These are phyloP conservation scores for Stephania cephalantha DNA, from an alignment of 164 flowering plant species.

Conservation along the genomic window DNA sequence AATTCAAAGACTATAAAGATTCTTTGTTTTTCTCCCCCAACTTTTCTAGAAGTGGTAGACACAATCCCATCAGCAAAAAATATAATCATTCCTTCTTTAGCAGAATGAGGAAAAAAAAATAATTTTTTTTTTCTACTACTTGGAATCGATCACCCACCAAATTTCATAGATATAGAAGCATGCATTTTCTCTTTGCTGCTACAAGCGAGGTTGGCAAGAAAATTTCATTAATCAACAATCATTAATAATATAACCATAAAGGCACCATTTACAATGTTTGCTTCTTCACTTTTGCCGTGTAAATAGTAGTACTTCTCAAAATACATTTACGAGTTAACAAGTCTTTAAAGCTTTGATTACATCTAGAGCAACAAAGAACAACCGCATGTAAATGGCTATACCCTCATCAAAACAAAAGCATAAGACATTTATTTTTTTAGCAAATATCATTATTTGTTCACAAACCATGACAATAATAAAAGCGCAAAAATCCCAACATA, in stretches of 20 bases:
- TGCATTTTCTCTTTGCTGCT: no score
- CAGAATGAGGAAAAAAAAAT: no score
- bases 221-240: no score
- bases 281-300: not conserved
- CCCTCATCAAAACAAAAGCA: not conserved
- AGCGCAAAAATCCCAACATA: no score
- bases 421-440: no score
- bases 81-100: not conserved
- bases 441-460: no score
- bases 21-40: not conserved
- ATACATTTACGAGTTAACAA: not conserved
- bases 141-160: no score
- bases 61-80: not conserved
- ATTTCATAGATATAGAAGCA: no score
- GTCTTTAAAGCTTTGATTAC: not conserved
- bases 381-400: not conserved
- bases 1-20: not conserved
- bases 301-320: not conserved
- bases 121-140: no score
- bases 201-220: no score
- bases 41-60: not conserved
- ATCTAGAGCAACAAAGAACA: not conserved
- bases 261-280: not conserved
- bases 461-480: no score
- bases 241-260: not conserved